Evolutionary conservation across 2,329 filamentous ascomycete genomes (phyloP).

Genomic region (Fusarium nurragi): DNA sequence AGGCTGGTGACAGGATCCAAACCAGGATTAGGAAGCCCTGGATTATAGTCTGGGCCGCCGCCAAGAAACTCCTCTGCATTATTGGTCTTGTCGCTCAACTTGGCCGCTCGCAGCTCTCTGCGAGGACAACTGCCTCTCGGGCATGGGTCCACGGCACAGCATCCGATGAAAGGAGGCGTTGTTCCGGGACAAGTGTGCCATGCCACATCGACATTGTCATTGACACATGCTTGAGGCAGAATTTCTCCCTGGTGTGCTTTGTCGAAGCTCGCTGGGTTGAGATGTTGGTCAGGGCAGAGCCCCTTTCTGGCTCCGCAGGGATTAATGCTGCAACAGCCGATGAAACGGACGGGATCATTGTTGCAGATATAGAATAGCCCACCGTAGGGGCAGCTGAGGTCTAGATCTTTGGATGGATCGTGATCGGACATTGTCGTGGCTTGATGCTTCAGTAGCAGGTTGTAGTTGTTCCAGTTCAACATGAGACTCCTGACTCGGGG

Average conservation of each 20-base stretch:
- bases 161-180: constrained; percentile 51
- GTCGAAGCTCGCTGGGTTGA: constrained; percentile 46
- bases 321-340: constrained; percentile 53
- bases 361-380: constrained; percentile 52
- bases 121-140: constrained; percentile 12
- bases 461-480: not conserved
- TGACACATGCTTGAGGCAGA: constrained; percentile 47
- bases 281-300: constrained; percentile 27
- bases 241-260: constrained; percentile 41
- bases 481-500: not conserved
- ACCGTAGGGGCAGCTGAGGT: constrained; percentile 46
- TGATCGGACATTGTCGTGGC: constrained; percentile 12
- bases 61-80: not conserved
- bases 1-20: not conserved
- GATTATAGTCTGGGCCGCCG: not conserved
- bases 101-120: constrained; percentile 26
- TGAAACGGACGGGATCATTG: constrained; percentile 46
- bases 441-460: not conserved
- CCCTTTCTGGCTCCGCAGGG: constrained; percentile 44
- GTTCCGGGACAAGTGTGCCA: constrained; percentile 51
- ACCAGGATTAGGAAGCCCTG: accelerated
- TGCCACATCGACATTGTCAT: constrained; percentile 16
- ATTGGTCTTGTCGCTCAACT: constrained; percentile 17
- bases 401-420: constrained; percentile 32
- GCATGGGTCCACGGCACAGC: constrained; percentile 47